phyloP scores from a whole-genome alignment of 345 rosid species.

The Raphanus sativus region DNA sequence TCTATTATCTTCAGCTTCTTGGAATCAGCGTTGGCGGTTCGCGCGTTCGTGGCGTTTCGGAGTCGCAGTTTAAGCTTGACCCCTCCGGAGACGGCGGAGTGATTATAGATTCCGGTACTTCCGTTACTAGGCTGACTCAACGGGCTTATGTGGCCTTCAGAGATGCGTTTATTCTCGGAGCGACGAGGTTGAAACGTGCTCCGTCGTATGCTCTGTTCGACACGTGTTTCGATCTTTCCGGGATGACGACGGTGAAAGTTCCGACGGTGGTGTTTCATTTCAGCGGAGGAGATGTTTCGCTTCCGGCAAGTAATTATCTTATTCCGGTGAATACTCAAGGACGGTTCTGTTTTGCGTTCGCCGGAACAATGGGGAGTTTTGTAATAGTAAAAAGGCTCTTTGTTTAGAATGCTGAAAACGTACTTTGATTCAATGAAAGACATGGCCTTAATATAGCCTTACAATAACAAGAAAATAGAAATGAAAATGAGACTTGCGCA shows the following conservation, averaged over 20 bases:
- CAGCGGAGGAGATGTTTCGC: conserved; percentile 61
- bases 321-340: conserved; percentile 76
- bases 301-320: conserved; percentile 86
- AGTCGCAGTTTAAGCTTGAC: conserved; percentile 72
- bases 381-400: too few species aligned
- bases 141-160: conserved; percentile 63
- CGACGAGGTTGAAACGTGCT: conserved; percentile 49
- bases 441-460: too few species aligned
- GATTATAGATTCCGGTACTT: conserved; percentile 82
- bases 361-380: conserved; percentile 78
- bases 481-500: too few species aligned
- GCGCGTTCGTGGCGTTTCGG: conserved; percentile 61
- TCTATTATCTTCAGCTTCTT: conserved; percentile 75
- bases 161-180: conserved; percentile 56
- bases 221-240: conserved; percentile 73
- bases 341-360: conserved; percentile 89
- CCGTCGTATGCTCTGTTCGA: conserved; percentile 67
- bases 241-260: conserved; percentile 61
- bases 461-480: too few species aligned
- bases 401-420: too few species aligned
- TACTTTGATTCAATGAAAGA: too few species aligned
- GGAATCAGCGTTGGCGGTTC: conserved; percentile 89
- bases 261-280: conserved; percentile 80
- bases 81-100: conserved; percentile 78
- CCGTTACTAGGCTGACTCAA: conserved; percentile 68